These are phyloP conservation scores for Phytophthora aleatoria DNA, from an alignment of 352 stramenopile genomes.

Conservation along the genomic window DNA sequence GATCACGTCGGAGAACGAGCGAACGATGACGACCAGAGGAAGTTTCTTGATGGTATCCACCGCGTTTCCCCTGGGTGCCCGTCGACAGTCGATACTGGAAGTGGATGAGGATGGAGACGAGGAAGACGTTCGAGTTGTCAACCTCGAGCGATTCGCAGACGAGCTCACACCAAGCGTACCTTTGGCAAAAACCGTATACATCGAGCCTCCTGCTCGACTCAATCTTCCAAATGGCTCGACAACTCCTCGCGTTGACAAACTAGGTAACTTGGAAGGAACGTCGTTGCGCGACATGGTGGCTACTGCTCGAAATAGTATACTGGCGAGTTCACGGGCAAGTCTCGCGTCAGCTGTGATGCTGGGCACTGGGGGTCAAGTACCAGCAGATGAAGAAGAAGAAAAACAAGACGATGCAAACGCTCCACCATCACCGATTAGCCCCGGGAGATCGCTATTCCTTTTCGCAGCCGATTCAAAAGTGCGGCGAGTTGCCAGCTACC, in stretches of 20 bases:
- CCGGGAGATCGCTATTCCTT: slow-evolving; percentile 50
- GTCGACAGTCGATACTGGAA: slow-evolving; percentile 32
- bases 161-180: slow-evolving; percentile 33
- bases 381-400: slow-evolving; percentile 5
- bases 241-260: not conserved
- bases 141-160: slow-evolving; percentile 37
- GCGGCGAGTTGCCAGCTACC: slow-evolving; percentile 39
- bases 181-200: slow-evolving; percentile 28
- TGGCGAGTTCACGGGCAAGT: slow-evolving; percentile 18
- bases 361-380: slow-evolving; percentile 1
- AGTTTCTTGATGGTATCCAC: slow-evolving; percentile 23
- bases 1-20: slow-evolving; percentile 25
- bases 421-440: not conserved
- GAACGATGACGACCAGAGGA: slow-evolving; percentile 15
- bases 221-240: not conserved
- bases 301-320: slow-evolving; percentile 21
- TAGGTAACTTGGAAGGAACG: not conserved
- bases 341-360: slow-evolving; percentile 19
- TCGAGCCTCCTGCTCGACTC: slow-evolving; percentile 15
- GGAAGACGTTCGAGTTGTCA: slow-evolving; percentile 39
- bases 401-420: slow-evolving; percentile 7
- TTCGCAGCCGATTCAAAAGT: slow-evolving; percentile 51
- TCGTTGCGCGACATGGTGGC: slow-evolving; percentile 21
- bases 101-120: slow-evolving; percentile 39
- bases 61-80: slow-evolving; percentile 15